Percentiles rank a stretch among this genome's conserved stretches.
phyloP scores from a whole-genome alignment of 805 yeast species.

The Brettanomyces nanus region DNA sequence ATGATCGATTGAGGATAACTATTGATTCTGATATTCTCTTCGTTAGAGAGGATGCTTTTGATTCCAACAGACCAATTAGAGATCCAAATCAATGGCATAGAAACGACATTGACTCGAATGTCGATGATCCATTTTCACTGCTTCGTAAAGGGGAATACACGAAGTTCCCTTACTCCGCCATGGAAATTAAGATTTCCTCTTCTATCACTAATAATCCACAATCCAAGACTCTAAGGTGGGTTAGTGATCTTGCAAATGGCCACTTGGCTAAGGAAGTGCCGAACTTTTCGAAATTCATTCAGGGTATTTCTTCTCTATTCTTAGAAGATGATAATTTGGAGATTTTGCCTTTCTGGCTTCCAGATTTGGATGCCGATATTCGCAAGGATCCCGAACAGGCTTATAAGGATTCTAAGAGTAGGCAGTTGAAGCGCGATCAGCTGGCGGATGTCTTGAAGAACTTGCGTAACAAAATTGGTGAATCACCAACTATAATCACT shows the following conservation, averaged over 20 bases:
- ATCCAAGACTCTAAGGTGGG: conserved; percentile 53
- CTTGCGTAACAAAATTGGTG: conserved; percentile 36
- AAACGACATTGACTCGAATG: conserved; percentile 74
- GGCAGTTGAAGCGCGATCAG: conserved; percentile 38
- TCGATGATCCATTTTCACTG: conserved; percentile 58
- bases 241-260: conserved; percentile 73
- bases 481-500: conserved; percentile 26
- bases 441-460: conserved; percentile 29
- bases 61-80: conserved; percentile 77
- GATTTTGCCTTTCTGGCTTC: conserved; percentile 89
- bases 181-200: conserved; percentile 65
- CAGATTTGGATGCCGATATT: conserved; percentile 76
- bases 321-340: conserved; percentile 88
- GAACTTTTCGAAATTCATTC: conserved; percentile 85
- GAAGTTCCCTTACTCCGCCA: conserved; percentile 77
- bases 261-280: conserved; percentile 91
- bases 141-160: conserved; percentile 80
- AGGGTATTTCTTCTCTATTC: conserved; percentile 82
- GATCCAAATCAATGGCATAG: conserved; percentile 90
- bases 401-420: conserved; percentile 54
- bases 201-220: conserved; percentile 41
- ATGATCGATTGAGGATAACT: conserved; percentile 81
- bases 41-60: conserved; percentile 87
- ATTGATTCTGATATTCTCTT: conserved; percentile 84
- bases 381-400: conserved; percentile 75